These are phyloP conservation scores for thale cress (Arabidopsis thaliana) DNA, from an alignment of 345 rosid species.

Conservation along the genomic window DNA sequence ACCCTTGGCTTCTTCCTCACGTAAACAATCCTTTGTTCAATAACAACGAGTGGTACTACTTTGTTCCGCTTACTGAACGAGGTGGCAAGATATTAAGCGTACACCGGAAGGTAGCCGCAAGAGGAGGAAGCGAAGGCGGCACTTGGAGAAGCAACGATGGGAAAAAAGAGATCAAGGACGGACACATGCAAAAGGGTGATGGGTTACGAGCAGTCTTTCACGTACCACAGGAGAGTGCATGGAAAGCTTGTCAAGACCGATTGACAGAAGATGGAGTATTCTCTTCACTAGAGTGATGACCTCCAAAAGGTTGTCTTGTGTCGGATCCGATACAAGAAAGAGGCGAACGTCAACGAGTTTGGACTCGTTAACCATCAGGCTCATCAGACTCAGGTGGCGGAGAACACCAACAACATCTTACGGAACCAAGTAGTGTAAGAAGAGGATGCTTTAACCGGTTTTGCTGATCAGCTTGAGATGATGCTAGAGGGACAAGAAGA, in stretches of 20 bases:
- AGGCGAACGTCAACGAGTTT: neutral
- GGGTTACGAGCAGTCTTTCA: conserved; percentile 10
- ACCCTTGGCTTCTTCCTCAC: conserved; percentile 30
- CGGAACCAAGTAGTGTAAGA: neutral
- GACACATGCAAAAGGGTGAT: neutral
- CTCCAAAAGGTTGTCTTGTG: conserved; percentile 23
- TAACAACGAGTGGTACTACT: conserved; percentile 14
- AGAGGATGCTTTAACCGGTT: neutral
- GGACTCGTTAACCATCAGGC: neutral
- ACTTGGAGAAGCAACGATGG: neutral
- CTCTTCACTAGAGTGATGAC: neutral
- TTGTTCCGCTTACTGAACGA: conserved; percentile 4
- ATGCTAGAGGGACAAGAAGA: neutral
- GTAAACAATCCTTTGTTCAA: neutral
- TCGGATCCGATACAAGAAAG: neutral
- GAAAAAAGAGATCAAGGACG: neutral
- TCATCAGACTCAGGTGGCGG: conserved; percentile 1
- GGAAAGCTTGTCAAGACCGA: neutral
- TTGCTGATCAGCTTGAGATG: neutral
- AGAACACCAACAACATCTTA: neutral
- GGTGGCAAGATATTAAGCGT: neutral
- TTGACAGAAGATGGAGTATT: conserved; percentile 6
- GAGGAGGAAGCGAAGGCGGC: conserved; percentile 23
- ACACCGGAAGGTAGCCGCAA: neutral
- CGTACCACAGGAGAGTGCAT: neutral